Conservation (phyloP, 2,329 filamentous ascomycete genomes). For the Colletotrichum destructivum region DNA sequence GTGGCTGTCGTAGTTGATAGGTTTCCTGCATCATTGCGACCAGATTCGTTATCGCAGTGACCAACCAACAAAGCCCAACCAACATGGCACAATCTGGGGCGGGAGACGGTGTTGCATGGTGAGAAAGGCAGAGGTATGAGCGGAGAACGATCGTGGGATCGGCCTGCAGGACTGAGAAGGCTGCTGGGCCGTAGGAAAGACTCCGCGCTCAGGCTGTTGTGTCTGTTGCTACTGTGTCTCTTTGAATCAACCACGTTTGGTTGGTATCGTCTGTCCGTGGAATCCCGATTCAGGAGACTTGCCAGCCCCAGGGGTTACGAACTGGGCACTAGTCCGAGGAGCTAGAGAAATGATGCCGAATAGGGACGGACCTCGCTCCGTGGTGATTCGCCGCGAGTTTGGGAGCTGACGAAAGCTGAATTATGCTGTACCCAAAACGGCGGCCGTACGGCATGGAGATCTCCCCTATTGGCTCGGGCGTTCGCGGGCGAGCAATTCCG, state of each 20-base stretch:
- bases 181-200: conserved; percentile 13
- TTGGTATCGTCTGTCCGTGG: conserved; percentile 21
- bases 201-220: conserved; percentile 8
- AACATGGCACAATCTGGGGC: not conserved
- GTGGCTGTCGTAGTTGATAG: not conserved
- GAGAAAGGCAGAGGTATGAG: not conserved
- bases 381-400: conserved; percentile 12
- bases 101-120: not conserved
- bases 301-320: conserved; percentile 36
- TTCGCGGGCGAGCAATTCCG: not conserved
- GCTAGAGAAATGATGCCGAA: conserved; percentile 34
- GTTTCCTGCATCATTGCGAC: not conserved
- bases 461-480: conserved; percentile 4
- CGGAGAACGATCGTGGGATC: conserved; percentile 16
- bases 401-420: conserved; percentile 31
- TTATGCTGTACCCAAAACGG: conserved; percentile 14
- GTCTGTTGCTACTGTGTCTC: conserved; percentile 16
- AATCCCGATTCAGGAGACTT: conserved; percentile 33
- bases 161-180: not conserved
- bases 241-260: conserved; percentile 31
- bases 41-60: not conserved
- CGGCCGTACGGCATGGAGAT: not conserved
- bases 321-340: conserved; percentile 27
- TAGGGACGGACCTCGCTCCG: conserved; percentile 40
- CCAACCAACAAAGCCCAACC: not conserved